phyloP scores from a whole-genome alignment of 495 filamentous ascomycete genomes.

The Aspergillus sparsus region DNA sequence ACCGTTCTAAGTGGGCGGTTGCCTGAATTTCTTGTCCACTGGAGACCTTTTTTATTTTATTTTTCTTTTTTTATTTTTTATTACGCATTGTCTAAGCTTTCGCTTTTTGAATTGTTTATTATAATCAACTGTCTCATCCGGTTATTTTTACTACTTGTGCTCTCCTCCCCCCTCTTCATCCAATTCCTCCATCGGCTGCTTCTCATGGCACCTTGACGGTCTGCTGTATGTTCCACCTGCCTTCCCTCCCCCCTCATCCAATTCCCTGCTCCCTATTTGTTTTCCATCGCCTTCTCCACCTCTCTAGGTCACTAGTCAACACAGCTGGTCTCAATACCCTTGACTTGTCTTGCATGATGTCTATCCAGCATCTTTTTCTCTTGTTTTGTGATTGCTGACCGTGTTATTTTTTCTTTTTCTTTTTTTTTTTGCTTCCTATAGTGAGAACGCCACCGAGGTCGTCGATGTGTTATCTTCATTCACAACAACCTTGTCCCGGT shows the following conservation, averaged over 20 bases:
- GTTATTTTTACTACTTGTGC: slow-evolving; percentile 1
- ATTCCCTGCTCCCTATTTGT: slow-evolving; percentile 27
- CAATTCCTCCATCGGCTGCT: slow-evolving; percentile 25
- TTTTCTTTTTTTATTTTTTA: slow-evolving; percentile 9
- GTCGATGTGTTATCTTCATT: slow-evolving; percentile 36
- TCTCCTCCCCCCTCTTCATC: slow-evolving; percentile 12
- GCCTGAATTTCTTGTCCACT: slow-evolving; percentile 9
- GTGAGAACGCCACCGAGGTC: slow-evolving; percentile 37
- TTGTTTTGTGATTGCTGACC: slow-evolving; percentile 24
- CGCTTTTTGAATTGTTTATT: slow-evolving; percentile 1
- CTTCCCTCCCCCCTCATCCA: slow-evolving; percentile 17
- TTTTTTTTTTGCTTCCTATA: slow-evolving; percentile 25
- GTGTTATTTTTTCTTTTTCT: slow-evolving; percentile 14
- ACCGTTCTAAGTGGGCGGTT: slow-evolving; percentile 13
- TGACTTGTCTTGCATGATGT: slow-evolving; percentile 25
- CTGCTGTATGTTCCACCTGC: slow-evolving; percentile 37
- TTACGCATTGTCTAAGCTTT: background rate
- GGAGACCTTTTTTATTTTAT: slow-evolving; percentile 2
- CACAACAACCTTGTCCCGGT: slow-evolving; percentile 20
- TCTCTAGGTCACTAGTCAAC: slow-evolving; percentile 25
- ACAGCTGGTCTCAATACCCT: slow-evolving; percentile 22
- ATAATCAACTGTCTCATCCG: slow-evolving; percentile 17
- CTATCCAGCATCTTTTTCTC: slow-evolving; percentile 19
- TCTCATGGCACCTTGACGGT: slow-evolving; percentile 41
- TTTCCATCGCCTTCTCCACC: slow-evolving; percentile 25